Evolutionary conservation across 306 rosid species (phyloP), one percentile per base, ranked within the genome.

Genomic region (Betula pendula): DNA sequence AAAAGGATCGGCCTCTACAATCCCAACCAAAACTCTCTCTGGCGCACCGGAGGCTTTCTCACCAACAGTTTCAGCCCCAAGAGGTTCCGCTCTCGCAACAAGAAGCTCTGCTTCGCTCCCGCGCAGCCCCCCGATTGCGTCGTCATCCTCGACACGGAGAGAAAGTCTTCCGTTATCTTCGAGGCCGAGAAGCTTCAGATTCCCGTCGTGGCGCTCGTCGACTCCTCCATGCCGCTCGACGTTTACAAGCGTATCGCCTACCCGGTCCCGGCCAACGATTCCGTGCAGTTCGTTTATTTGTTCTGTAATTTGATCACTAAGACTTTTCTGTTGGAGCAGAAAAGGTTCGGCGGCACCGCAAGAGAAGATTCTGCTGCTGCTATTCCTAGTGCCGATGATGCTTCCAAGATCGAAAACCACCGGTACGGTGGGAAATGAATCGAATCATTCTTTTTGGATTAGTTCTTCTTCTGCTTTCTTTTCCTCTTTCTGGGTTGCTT

Each of bases 221-320:
- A 91, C 70, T 87, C 96, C 17, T 73, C 74, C 16, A 87, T 83
- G 88, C 96, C 98, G 0, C 71, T 83, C 59, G 87, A 91, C 38
- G 59, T 24, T 63, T 91, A 75, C 68, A 76, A 70, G 49, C 84
- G 84, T 74, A 88, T 93, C 78, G 88, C 95, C 6, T 93, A 91
- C 72, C 97, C 97, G 16, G 69, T 93, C 70, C 97, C 98, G 20
- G 93, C 93, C 70, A 91, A 89, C 11, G 85, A 83, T 44, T 93
- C 96, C 9, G 88, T 84, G 6, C 86, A 89, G 24, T 91, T 93
- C 52, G 90, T 93, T 22, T 91, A 93, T 59, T 66, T 87, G 68
- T 90, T 93, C 44, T 93, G 98, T 42, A 93, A 93, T 68, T 82
- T 93, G 85, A 85, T 93, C 10, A 93, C 97, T 75, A 93, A 93